These are phyloP conservation scores for Epichloe uncinata DNA, from an alignment of 2,329 filamentous ascomycete species.

Conservation along the genomic window DNA sequence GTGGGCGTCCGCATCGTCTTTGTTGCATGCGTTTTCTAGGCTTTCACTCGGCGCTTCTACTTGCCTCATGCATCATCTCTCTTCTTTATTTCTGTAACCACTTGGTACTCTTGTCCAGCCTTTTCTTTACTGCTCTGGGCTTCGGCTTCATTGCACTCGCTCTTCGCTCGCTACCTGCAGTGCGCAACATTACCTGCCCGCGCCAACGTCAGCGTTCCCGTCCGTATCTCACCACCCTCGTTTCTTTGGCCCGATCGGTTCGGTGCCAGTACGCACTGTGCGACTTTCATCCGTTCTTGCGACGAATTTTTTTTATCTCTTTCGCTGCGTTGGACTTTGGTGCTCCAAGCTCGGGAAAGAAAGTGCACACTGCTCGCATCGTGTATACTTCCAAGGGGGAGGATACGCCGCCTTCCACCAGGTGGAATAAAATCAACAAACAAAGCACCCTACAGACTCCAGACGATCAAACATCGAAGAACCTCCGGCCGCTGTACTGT, in stretches of 20 bases:
- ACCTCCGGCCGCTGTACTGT: background rate
- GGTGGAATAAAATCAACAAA: too few relatives aligned
- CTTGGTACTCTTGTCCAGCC: background rate
- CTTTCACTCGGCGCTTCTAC: conserved; percentile 4
- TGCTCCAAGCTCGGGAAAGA: background rate
- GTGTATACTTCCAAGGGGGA: background rate
- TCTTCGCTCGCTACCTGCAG: background rate
- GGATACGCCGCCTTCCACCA: too few relatives aligned
- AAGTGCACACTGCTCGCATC: background rate
- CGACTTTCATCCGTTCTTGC: background rate
- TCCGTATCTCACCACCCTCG: background rate
- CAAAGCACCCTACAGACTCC: too few relatives aligned
- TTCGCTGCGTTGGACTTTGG: background rate
- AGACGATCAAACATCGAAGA: too few relatives aligned
- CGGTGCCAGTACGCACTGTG: background rate
- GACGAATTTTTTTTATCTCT: too few relatives aligned
- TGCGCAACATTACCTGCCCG: background rate
- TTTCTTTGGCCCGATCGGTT: background rate
- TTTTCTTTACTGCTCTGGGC: background rate
- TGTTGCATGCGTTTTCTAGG: conserved; percentile 3
- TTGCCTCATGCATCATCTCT: background rate
- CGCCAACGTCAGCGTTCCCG: background rate
- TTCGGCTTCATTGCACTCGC: background rate
- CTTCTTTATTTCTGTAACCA: background rate
- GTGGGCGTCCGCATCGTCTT: conserved; percentile 6